Conservation (phyloP, 2,329 filamentous ascomycete genomes). For the Dactylella cylindrospora region DNA sequence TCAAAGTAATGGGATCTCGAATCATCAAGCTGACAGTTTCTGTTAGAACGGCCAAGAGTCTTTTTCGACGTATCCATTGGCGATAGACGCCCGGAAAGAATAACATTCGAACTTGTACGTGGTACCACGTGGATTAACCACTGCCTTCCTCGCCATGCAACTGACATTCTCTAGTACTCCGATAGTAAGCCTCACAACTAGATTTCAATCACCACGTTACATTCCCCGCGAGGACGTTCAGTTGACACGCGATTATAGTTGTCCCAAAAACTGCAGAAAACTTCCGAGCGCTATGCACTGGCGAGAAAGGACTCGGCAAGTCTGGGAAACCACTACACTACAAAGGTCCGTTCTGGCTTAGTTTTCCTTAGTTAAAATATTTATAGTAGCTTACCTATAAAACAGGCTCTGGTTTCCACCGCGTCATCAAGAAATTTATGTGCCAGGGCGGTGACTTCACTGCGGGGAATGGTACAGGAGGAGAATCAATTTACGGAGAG, state of each 20-base stretch:
- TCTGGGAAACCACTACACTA: slow-evolving; percentile 83
- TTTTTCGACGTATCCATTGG: slow-evolving; percentile 92
- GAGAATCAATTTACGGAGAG: slow-evolving; percentile 85
- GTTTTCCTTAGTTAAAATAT: slow-evolving; percentile 2
- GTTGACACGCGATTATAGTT: slow-evolving; percentile 65
- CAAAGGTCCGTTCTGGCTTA: slow-evolving; percentile 61
- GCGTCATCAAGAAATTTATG: slow-evolving; percentile 98
- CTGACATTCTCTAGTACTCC: slow-evolving; percentile 53
- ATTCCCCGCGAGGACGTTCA: slow-evolving; percentile 26
- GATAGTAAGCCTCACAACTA: slow-evolving; percentile 53
- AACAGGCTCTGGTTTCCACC: slow-evolving; percentile 96
- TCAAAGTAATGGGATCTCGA: not conserved
- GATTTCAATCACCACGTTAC: not conserved
- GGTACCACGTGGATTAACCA: not conserved
- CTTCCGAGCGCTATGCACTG: slow-evolving; percentile 91
- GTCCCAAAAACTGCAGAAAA: slow-evolving; percentile 96
- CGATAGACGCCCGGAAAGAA: slow-evolving; percentile 69
- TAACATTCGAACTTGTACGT: slow-evolving; percentile 80
- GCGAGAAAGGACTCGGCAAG: slow-evolving; percentile 84
- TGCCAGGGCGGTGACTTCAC: slow-evolving; percentile 80
- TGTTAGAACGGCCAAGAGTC: slow-evolving; percentile 60
- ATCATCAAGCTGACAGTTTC: not conserved
- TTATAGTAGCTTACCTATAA: slow-evolving; percentile 75
- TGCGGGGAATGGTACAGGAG: slow-evolving; percentile 82
- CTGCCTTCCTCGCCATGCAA: slow-evolving; percentile 20